Base-by-base conservation (phyloP, 2,329 filamentous ascomycete species). In the Zasmidium citrigriseum region DNA sequence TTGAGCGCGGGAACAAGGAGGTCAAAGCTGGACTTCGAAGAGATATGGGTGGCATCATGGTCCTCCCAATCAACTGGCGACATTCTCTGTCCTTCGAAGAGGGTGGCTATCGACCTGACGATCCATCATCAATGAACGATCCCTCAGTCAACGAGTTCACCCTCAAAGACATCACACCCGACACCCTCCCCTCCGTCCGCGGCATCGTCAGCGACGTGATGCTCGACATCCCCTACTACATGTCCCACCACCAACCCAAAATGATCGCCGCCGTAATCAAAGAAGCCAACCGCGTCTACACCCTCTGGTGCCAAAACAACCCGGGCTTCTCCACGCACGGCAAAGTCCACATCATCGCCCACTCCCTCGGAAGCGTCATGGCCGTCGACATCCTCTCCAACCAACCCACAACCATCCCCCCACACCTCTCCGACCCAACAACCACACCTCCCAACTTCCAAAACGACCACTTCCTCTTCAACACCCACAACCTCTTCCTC, bases 141-240 rank as follows among this genome's bases (percentile, higher is more conserved):
- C 57, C 58, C 2, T 27, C 58, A 11, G 80, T 85, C 27, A 87
- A 88, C 41, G 77, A 83, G 34, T 91, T 86, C 70, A 80, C 81
- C 0, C 80, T 99, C 14, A 89, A 93, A 66, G 93, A 98, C 66
- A 97, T 99, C 64, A 96, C 96, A 4, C 93, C 92, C 1, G 85
- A 88, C 45, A 95, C 91, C 0, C 90, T 99, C 25, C 93, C 93
- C 0, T 92, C 91, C 0, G 89, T 99, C 9, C 88, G 95, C 47
- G 91, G 89, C 70, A 86, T 99, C 71, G 96, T 99, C 61, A 96
- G 90, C 45, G 95, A 99, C 73, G 91, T 99, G 67, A 97, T 99
- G 91, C 88, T 98, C 51, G 95, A 99, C 72, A 93, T 99, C 51
- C 95, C 95, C 0, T 98, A 96, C 72, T 99, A 98, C 76, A 88